Evolutionary conservation across 768 basidiomycete species (phyloP).

Genomic region (Panellus pusillus): DNA sequence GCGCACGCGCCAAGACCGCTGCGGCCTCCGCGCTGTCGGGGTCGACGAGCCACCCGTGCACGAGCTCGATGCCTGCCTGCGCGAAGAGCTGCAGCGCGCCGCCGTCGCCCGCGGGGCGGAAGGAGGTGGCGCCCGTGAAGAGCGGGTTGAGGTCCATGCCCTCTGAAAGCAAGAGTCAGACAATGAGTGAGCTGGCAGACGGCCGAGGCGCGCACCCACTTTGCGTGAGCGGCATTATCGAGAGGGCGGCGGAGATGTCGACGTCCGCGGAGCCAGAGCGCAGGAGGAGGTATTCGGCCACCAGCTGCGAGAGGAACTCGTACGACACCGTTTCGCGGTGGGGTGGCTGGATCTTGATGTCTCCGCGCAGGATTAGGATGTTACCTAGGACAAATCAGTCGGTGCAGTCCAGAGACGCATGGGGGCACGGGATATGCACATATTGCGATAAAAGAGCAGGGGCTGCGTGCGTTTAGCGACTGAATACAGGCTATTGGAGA

Average conservation of each 20-base stretch:
- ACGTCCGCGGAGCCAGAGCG: conserved; percentile 55
- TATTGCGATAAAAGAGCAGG: conserved; percentile 90
- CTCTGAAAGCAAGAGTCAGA: conserved; percentile 43
- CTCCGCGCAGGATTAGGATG: conserved; percentile 81
- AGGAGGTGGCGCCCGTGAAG: conserved; percentile 69
- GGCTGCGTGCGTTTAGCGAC: conserved; percentile 45
- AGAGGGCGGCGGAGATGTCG: conserved; percentile 70
- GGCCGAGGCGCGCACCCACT: conserved; percentile 46
- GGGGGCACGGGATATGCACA: conserved; percentile 46
- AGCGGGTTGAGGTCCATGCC: conserved; percentile 89
- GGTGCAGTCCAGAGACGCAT: background rate
- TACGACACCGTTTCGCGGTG: conserved; percentile 76
- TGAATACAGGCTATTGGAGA: conserved; percentile 1
- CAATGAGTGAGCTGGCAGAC: conserved; percentile 1
- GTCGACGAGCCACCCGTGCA: conserved; percentile 91
- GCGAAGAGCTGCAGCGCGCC: conserved; percentile 86
- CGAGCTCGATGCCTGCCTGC: conserved; percentile 76
- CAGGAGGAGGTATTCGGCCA: conserved; percentile 78
- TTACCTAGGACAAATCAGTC: conserved; percentile 61
- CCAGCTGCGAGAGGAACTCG: conserved; percentile 77
- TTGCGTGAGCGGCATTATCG: conserved; percentile 74
- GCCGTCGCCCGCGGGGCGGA: conserved; percentile 62
- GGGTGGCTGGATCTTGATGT: conserved; percentile 70
- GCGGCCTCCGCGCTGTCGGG: conserved; percentile 59
- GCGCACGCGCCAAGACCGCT: conserved; percentile 45